Evolutionary conservation across 805 yeast species (phyloP).

Genomic region (Candida michaelii): DNA sequence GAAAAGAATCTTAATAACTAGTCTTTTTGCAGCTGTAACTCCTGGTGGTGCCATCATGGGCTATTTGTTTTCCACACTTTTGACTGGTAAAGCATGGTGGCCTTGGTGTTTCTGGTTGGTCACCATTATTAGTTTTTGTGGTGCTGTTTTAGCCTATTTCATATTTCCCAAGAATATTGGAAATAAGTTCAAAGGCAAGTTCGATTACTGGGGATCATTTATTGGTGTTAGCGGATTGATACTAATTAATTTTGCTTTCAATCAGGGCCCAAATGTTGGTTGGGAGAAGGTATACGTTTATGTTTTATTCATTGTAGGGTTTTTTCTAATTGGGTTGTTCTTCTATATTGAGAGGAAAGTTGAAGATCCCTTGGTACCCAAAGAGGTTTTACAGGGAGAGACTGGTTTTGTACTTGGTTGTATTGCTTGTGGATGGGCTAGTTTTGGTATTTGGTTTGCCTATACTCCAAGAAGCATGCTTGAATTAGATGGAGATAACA

Average conservation of each 20-base stretch:
- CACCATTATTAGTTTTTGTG: slow-evolving; percentile 18
- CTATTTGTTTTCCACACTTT: slow-evolving; percentile 24
- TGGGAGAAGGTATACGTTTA: slow-evolving; percentile 64
- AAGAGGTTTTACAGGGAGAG: slow-evolving; percentile 42
- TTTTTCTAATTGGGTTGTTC: slow-evolving; percentile 43
- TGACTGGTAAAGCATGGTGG: slow-evolving; percentile 31
- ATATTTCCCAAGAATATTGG: slow-evolving; percentile 30
- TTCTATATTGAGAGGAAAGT: slow-evolving; percentile 46
- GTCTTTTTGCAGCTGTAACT: slow-evolving; percentile 34
- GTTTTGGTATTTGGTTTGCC: slow-evolving; percentile 69
- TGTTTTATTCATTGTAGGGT: slow-evolving; percentile 54
- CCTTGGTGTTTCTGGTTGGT: slow-evolving; percentile 33
- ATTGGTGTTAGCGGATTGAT: slow-evolving; percentile 61
- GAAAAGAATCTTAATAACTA: slow-evolving; percentile 22
- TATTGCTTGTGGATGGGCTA: slow-evolving; percentile 68
- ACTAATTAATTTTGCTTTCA: slow-evolving; percentile 68
- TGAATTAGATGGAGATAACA: slow-evolving; percentile 6
- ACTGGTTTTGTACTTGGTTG: slow-evolving; percentile 50
- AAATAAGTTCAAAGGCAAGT: slow-evolving; percentile 8
- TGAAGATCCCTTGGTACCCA: slow-evolving; percentile 54
- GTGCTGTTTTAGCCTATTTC: slow-evolving; percentile 19
- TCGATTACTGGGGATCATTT: slow-evolving; percentile 32
- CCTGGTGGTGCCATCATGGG: slow-evolving; percentile 32
- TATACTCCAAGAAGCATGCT: slow-evolving; percentile 52
- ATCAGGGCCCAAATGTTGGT: slow-evolving; percentile 73